Percentiles rank a stretch among this genome's conserved stretches.
These are phyloP conservation scores for Stephanocyclus meneghinianus DNA, from an alignment of 352 stramenopile species.

Conservation along the genomic window DNA sequence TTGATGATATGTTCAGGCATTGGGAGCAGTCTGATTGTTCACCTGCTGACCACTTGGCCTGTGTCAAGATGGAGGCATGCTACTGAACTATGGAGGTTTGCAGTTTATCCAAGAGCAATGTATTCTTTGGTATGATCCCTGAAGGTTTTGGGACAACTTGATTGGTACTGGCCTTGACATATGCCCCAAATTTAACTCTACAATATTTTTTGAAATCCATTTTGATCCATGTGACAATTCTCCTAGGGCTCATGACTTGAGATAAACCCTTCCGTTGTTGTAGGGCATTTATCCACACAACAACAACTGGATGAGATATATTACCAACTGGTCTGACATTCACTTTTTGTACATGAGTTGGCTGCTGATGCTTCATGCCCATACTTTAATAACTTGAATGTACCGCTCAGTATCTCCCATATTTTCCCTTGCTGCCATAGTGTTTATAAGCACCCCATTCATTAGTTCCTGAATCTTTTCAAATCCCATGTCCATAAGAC, in stretches of 20 bases:
- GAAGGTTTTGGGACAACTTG: background rate
- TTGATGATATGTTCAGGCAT: too few species aligned
- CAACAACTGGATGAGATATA: conserved; percentile 21
- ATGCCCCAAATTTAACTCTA: background rate
- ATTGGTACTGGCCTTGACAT: background rate
- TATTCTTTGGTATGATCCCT: background rate
- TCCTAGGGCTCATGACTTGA: background rate
- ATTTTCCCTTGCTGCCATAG: background rate
- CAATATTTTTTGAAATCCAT: background rate
- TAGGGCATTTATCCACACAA: conserved; percentile 45
- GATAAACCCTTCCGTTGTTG: conserved; percentile 5
- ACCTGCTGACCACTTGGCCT: background rate
- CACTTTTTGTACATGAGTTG: background rate
- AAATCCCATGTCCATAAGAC: background rate
- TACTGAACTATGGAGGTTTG: background rate
- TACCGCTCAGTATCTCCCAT: background rate
- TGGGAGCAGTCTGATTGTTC: background rate
- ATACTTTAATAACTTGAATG: background rate
- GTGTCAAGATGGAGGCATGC: background rate
- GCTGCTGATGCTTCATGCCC: background rate
- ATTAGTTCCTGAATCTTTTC: background rate
- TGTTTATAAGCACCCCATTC: background rate
- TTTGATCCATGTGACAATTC: background rate
- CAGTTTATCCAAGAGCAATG: background rate
- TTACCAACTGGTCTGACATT: conserved; percentile 22